Evolutionary conservation across 768 basidiomycete species (phyloP).

Genomic region (Leccinum aurantiacum): DNA sequence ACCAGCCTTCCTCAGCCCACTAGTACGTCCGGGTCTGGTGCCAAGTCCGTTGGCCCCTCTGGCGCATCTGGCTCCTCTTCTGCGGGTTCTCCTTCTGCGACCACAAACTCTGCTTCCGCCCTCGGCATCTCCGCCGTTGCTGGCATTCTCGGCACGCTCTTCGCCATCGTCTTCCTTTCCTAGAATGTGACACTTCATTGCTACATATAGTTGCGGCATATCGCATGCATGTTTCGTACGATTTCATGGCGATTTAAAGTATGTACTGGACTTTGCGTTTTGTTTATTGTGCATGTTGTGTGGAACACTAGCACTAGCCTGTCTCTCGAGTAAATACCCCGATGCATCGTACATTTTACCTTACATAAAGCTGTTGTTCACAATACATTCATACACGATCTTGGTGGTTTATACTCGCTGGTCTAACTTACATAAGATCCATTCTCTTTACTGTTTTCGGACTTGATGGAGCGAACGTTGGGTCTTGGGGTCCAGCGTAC

Average conservation of each 20-base stretch:
- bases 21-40: background rate
- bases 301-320: conserved; percentile 27
- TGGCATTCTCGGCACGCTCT: conserved; percentile 35
- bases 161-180: conserved; percentile 40
- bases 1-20: conserved; percentile 21
- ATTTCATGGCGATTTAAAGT: conserved; percentile 8
- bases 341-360: conserved; percentile 18
- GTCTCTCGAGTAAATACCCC: conserved; percentile 22
- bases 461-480: no score
- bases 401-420: no score
- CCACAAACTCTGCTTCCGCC: conserved; percentile 23
- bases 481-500: no score
- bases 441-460: no score
- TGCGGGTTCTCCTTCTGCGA: conserved; percentile 16
- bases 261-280: conserved; percentile 9
- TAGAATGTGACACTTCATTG: conserved; percentile 18
- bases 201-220: background rate
- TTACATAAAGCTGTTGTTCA: conserved; percentile 14
- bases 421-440: no score
- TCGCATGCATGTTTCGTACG: background rate
- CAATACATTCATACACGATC: background rate
- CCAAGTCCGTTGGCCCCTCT: background rate
- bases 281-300: conserved; percentile 17
- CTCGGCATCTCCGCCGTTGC: conserved; percentile 34
- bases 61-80: conserved; percentile 9